Conservation (phyloP, 1,284 basidiomycete genomes). For the Trametes polyzona region DNA sequence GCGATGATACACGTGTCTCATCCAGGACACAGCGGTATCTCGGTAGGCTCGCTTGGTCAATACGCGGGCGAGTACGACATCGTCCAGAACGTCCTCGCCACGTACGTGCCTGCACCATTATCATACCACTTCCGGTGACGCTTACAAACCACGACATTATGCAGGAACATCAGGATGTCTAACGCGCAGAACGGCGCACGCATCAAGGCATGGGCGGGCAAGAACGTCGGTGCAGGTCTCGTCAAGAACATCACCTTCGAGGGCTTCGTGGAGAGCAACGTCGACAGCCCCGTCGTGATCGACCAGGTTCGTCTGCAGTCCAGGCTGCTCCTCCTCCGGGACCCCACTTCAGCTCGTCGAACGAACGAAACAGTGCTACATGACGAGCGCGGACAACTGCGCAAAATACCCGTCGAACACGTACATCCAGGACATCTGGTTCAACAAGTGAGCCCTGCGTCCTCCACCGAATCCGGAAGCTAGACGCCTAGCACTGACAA, state of each 20-base stretch:
- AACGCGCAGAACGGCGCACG: conserved; percentile 55
- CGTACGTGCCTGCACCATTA: conserved; percentile 25
- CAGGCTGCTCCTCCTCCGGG: neutral
- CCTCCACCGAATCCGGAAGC: neutral
- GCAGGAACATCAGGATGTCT: conserved; percentile 48
- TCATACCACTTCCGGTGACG: neutral
- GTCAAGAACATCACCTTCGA: conserved; percentile 46
- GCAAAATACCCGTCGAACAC: conserved; percentile 39
- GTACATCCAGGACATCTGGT: conserved; percentile 54
- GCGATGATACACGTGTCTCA: neutral
- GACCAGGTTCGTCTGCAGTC: conserved; percentile 34
- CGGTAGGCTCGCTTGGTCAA: conserved; percentile 52
- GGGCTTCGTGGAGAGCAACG: conserved; percentile 42
- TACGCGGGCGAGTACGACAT: conserved; percentile 53
- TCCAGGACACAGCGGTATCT: conserved; percentile 41
- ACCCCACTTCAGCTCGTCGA: neutral
- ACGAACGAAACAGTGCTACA: conserved; percentile 41
- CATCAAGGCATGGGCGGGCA: conserved; percentile 51
- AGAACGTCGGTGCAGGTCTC: conserved; percentile 38
- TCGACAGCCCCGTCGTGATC: conserved; percentile 49
- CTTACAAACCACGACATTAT: neutral
- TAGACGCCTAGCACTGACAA: neutral
- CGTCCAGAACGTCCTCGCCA: conserved; percentile 48
- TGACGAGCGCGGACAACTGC: conserved; percentile 35
- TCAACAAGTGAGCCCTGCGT: conserved; percentile 44